A percentile compares a stretch with the other conserved stretches of the same genome.
Conservation (phyloP, 179 eudicot species). For the Beta macrorhiza region DNA sequence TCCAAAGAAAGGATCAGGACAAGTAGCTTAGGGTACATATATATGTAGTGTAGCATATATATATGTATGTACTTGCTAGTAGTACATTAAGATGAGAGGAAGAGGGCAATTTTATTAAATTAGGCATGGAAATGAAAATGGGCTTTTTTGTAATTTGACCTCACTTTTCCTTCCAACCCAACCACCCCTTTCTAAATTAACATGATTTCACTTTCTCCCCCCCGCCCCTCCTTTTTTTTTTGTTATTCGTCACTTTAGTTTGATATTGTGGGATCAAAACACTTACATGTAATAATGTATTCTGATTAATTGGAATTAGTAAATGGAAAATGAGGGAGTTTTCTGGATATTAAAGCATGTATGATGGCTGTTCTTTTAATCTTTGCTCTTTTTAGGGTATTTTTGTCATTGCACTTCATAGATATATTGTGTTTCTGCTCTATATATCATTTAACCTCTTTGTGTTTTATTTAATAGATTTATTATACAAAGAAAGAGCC, state of each 20-base stretch:
- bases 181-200: neutral
- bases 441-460: no score
- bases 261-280: conserved; percentile 1
- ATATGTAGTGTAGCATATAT: neutral
- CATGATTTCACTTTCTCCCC: conserved; percentile 7
- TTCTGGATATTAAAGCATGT: neutral
- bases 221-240: neutral
- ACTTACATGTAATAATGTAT: neutral
- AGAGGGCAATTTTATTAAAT: conserved; percentile 11
- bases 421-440: no score
- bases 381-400: no score
- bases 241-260: neutral
- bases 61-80: neutral
- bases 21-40: conserved; percentile 7
- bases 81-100: neutral
- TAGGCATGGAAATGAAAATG: conserved; percentile 16
- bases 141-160: conserved; percentile 42
- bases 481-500: no score
- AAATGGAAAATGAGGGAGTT: conserved; percentile 14
- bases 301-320: neutral
- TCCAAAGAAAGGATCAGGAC: conserved; percentile 32
- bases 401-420: no score
- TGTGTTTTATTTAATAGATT: no score
- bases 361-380: neutral
- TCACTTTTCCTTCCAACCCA: conserved; percentile 17